Evolutionary conservation across 1,284 basidiomycete genomes (phyloP), one percentile per base, ranked within the genome.

Genomic region (Inonotus obliquus): DNA sequence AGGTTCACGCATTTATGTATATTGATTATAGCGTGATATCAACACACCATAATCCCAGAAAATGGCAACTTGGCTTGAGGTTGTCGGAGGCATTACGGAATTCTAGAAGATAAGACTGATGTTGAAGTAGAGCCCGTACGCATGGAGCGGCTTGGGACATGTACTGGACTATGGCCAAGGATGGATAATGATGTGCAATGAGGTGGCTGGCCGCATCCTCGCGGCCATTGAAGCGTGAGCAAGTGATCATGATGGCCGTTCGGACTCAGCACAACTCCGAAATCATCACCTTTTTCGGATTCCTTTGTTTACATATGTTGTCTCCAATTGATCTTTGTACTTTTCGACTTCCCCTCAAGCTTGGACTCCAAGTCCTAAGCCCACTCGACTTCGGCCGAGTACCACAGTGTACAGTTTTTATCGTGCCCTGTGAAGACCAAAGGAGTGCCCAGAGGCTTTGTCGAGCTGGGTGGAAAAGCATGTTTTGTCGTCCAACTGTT

Each of bases 31-130:
- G n/a, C 54, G n/a, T 27, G 44, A 41, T 19, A 39, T 23, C 37
- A 44, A 41, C 11, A 48, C 60, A 84, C 84, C 84, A 66, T 80
- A 81, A 69, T 86, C 84, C 84, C 85, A 86, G 65, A 84, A 86
- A 37, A 86, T 76, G 59, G 80, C 81, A 52, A 84, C 81, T 53
- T 76, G 72, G 17, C 27, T 52, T n/a, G 51, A 35, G 29, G 5
- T 7, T 52, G 51, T 49, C 25, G 47, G 41, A 21, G 19, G 6
- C 47, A 49, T 49, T 23, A 23, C 25, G 13, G 19, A 14, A 14
- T 49, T 49, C 25, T 21, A 14, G 21, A 49, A 49, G 21, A 25
- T 14, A 17, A 13, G 14, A 27, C 21, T 23, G 5, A 49, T 13
- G 47, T 27, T 23, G 3, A 49, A 27, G 47, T 23, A 23, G 23